Conservation (phyloP, 2,329 filamentous ascomycete genomes). For the Sclerotinia glacialis region DNA sequence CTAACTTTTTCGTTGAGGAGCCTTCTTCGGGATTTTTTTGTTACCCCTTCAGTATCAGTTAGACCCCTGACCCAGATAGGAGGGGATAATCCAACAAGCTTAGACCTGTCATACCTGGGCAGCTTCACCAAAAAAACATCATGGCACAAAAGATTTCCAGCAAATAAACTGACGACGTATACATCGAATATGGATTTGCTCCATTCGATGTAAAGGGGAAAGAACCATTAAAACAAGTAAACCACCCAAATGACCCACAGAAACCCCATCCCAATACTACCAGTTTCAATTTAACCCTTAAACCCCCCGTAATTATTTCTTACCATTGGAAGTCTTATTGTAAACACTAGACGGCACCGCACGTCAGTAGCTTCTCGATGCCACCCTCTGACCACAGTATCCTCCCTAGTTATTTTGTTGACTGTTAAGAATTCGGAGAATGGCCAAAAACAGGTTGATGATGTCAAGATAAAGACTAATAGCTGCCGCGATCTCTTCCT, state of each 20-base stretch:
- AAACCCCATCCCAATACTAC: constrained; percentile 2
- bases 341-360: not conserved
- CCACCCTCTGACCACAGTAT: constrained; percentile 14
- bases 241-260: not conserved
- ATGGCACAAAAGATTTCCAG: not conserved
- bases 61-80: constrained; percentile 10
- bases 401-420: constrained; percentile 80
- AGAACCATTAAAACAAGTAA: not conserved
- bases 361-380: not conserved
- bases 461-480: constrained; percentile 96
- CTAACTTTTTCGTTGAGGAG: constrained; percentile 14
- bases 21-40: constrained; percentile 11
- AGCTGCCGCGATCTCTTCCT: constrained; percentile 94
- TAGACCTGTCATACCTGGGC: not conserved
- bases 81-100: not conserved
- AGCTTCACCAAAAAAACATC: not conserved
- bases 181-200: not conserved
- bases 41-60: not conserved
- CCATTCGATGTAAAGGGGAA: constrained; percentile 6
- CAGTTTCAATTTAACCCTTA: constrained; percentile 14
- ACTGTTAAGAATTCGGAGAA: constrained; percentile 89
- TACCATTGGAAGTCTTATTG: not conserved
- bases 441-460: constrained; percentile 95
- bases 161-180: not conserved
- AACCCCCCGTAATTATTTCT: not conserved